phyloP scores from a whole-genome alignment of 768 basidiomycete genomes.

The Leccinum boreale region DNA sequence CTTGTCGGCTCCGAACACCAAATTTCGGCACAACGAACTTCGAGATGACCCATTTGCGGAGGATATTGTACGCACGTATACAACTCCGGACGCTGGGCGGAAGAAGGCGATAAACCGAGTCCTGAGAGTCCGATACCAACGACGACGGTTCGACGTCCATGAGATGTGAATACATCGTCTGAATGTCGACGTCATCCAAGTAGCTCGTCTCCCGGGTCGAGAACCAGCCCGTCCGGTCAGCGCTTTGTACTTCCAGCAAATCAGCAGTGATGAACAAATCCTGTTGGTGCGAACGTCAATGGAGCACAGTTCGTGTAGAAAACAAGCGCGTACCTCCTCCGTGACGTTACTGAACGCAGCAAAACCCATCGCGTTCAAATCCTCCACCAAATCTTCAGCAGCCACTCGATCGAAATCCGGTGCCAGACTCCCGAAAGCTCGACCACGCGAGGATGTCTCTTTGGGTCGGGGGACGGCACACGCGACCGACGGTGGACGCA shows the following conservation, averaged over 20 bases:
- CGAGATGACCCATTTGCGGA: constrained; percentile 77
- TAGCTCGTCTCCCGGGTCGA: constrained; percentile 47
- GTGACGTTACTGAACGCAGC: constrained; percentile 75
- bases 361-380: constrained; percentile 70
- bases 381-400: constrained; percentile 73
- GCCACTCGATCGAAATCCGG: constrained; percentile 63
- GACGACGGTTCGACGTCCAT: constrained; percentile 70
- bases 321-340: constrained; percentile 54
- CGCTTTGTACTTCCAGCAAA: constrained; percentile 75
- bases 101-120: constrained; percentile 67
- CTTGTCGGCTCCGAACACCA: constrained; percentile 60
- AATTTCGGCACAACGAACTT: constrained; percentile 64
- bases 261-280: constrained; percentile 78
- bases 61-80: constrained; percentile 68
- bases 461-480: constrained; percentile 25
- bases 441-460: constrained; percentile 4
- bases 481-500: constrained; percentile 49
- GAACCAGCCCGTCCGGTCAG: constrained; percentile 82
- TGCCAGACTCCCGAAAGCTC: constrained; percentile 39
- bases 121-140: constrained; percentile 69
- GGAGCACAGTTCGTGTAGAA: not conserved
- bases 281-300: constrained; percentile 34
- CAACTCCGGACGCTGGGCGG: constrained; percentile 76
- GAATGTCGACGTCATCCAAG: constrained; percentile 68
- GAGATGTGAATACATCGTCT: constrained; percentile 72